These are phyloP conservation scores for Hippophae gyantsensis DNA, from an alignment of 306 rosid species.

Conservation along the genomic window DNA sequence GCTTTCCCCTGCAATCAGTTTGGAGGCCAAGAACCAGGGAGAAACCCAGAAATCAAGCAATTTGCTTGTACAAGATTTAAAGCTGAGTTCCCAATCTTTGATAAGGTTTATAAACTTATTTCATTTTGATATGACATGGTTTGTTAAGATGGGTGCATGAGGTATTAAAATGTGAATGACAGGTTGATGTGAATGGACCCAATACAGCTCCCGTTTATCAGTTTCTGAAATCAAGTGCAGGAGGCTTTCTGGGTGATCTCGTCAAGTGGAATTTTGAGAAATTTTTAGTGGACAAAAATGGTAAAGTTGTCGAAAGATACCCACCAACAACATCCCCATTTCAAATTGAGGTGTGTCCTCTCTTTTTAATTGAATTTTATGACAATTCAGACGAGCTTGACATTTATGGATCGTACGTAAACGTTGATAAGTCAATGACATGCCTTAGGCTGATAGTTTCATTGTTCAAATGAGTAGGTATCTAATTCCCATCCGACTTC, in stretches of 20 bases:
- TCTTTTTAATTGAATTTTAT: not conserved
- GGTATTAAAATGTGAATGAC: constrained; percentile 23
- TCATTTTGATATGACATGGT: constrained; percentile 16
- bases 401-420: no score
- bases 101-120: constrained; percentile 50
- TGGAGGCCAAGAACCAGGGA: constrained; percentile 95
- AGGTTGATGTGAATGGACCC: constrained; percentile 99
- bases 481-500: no score
- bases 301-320: constrained; percentile 87
- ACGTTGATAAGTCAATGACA: no score
- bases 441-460: no score
- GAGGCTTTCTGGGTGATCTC: constrained; percentile 80
- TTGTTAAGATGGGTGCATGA: constrained; percentile 3
- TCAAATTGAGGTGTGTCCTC: constrained; percentile 79
- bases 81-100: constrained; percentile 93
- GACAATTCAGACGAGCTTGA: no score
- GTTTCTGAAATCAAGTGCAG: constrained; percentile 85
- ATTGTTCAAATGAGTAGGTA: no score
- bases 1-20: constrained; percentile 99
- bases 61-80: constrained; percentile 89
- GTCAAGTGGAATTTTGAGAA: constrained; percentile 97
- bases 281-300: constrained; percentile 90
- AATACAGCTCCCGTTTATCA: constrained; percentile 84
- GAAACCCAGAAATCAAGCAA: constrained; percentile 85
- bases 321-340: constrained; percentile 92